Conservation (phyloP, 768 basidiomycete species). For the Tylopilus felleus region DNA sequence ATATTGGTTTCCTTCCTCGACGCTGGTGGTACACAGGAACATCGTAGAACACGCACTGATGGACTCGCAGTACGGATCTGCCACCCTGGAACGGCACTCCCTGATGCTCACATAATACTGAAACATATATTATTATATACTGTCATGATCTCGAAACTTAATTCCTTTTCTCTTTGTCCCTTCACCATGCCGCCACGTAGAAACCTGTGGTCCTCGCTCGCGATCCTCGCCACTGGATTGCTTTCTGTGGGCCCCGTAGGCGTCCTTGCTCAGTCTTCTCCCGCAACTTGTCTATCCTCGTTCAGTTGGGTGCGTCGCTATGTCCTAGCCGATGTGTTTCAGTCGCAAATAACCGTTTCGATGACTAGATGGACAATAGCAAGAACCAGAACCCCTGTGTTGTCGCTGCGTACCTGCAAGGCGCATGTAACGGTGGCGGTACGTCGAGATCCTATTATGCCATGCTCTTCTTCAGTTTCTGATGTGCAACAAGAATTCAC, state of each 20-base stretch:
- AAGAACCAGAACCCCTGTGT: constrained; percentile 46
- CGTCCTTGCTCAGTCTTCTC: constrained; percentile 23
- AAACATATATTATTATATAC: not conserved
- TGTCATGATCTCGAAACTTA: not conserved
- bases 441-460: constrained; percentile 18
- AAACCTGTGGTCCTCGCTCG: constrained; percentile 12
- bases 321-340: not conserved
- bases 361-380: constrained; percentile 38
- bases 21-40: not conserved
- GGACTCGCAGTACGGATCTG: not conserved
- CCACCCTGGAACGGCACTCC: not conserved
- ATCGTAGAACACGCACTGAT: not conserved
- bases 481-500: constrained; percentile 31
- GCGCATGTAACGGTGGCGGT: constrained; percentile 43
- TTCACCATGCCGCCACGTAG: constrained; percentile 8
- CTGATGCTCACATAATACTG: not conserved
- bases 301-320: constrained; percentile 28
- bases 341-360: not conserved
- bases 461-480: constrained; percentile 5
- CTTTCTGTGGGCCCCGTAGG: constrained; percentile 16
- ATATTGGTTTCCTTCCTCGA: not conserved
- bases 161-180: not conserved
- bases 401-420: constrained; percentile 41
- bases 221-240: constrained; percentile 14
- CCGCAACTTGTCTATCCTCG: constrained; percentile 17